These are phyloP conservation scores for Polymyxa betae DNA, from an alignment of 208 protist species.

Conservation along the genomic window DNA sequence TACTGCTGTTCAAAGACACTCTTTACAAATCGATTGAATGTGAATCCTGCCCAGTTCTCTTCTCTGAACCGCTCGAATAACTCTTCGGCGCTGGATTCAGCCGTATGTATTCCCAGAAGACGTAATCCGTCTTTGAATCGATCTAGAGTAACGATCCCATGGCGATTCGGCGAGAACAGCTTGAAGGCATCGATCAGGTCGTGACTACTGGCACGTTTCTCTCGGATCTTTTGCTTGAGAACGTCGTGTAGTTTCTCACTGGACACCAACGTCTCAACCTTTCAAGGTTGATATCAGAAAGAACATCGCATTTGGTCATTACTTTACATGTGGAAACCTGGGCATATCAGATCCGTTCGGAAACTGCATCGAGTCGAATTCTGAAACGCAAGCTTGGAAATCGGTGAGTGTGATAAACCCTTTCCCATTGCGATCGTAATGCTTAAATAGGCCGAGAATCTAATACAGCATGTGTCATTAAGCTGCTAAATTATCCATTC, in stretches of 20 bases:
- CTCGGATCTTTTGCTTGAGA: background rate
- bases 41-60: background rate
- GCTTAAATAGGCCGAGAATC: background rate
- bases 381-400: background rate
- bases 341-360: background rate
- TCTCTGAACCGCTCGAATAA: background rate
- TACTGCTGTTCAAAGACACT: background rate
- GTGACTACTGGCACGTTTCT: constrained; percentile 36
- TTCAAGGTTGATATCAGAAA: background rate
- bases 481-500: background rate
- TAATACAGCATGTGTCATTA: background rate
- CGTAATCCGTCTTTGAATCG: constrained; percentile 21
- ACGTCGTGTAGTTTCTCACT: background rate
- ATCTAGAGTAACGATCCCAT: constrained; percentile 18
- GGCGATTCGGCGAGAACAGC: constrained; percentile 35
- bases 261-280: background rate
- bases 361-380: constrained; percentile 17
- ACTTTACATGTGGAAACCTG: background rate
- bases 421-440: background rate
- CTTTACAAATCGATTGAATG: background rate
- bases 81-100: background rate
- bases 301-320: background rate
- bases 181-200: constrained; percentile 19
- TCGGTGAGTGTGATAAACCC: constrained; percentile 17
- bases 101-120: background rate